Evolutionary conservation across 768 basidiomycete genomes (phyloP).

Genomic region (Phylloporus sp.): DNA sequence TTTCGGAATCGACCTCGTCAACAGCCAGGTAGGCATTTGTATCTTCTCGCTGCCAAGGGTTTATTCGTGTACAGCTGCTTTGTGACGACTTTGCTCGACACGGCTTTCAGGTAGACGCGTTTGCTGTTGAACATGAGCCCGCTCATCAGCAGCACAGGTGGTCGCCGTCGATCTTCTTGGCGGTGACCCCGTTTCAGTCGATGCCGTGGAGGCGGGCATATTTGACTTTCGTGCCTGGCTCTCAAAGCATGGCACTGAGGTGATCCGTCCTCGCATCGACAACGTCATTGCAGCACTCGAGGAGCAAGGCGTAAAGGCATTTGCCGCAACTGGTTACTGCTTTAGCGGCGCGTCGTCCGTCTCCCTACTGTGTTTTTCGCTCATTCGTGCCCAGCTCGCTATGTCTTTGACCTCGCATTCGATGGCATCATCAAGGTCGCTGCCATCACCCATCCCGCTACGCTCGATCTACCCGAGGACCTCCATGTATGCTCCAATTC

Average conservation of each 20-base stretch:
- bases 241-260: slow-evolving; percentile 32
- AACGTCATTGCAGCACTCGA: slow-evolving; percentile 53
- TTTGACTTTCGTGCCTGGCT: slow-evolving; percentile 45
- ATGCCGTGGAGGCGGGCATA: slow-evolving; percentile 8
- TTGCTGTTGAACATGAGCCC: neutral
- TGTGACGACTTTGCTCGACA: slow-evolving; percentile 2
- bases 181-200: slow-evolving; percentile 31
- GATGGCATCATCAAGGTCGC: slow-evolving; percentile 46
- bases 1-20: neutral
- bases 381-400: slow-evolving; percentile 37
- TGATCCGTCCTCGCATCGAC: slow-evolving; percentile 43
- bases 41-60: neutral
- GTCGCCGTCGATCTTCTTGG: slow-evolving; percentile 30
- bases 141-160: neutral
- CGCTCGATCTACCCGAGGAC: slow-evolving; percentile 49
- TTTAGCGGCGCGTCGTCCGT: slow-evolving; percentile 40
- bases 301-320: slow-evolving; percentile 47
- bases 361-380: neutral
- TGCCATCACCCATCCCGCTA: slow-evolving; percentile 56
- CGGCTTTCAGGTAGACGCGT: neutral
- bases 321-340: slow-evolving; percentile 62
- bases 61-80: neutral
- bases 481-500: neutral
- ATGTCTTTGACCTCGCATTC: slow-evolving; percentile 59
- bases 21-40: neutral